phyloP scores from a whole-genome alignment of 352 stramenopile species.

The Globisporangium rhizosaccharum region DNA sequence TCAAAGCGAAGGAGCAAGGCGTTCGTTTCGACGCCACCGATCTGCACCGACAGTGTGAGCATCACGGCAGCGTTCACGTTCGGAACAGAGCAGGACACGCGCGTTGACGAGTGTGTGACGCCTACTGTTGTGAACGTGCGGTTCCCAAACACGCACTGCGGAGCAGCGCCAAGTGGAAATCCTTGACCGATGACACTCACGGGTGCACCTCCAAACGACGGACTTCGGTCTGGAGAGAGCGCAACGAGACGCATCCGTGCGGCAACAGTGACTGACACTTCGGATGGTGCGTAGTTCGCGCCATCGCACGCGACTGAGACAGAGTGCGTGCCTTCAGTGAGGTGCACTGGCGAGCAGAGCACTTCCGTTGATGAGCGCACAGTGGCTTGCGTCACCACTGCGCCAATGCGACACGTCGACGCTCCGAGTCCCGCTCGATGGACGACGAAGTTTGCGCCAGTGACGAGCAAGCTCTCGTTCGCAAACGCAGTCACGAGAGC shows the following conservation, averaged over 20 bases:
- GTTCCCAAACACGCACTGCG: conserved; percentile 24
- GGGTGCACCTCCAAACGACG: conserved; percentile 12
- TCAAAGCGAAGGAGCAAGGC: conserved; percentile 29
- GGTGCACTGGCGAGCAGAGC: conserved; percentile 11
- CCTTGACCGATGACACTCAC: conserved; percentile 23
- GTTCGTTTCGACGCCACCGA: conserved; percentile 19
- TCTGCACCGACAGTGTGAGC: conserved; percentile 19
- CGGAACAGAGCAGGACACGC: conserved; percentile 13
- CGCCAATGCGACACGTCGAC: conserved; percentile 26
- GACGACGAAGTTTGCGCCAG: conserved; percentile 23
- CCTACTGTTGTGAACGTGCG: background rate
- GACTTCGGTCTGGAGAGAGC: conserved; percentile 16
- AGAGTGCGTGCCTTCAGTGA: conserved; percentile 14
- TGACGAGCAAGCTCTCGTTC: conserved; percentile 14
- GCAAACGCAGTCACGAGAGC: conserved; percentile 3
- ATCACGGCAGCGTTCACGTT: conserved; percentile 9
- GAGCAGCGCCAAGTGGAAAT: conserved; percentile 5
- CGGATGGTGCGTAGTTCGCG: conserved; percentile 24
- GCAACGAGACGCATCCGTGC: conserved; percentile 17
- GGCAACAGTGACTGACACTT: conserved; percentile 12
- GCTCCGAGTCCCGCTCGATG: background rate
- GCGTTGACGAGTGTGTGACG: conserved; percentile 10
- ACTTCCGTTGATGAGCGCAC: conserved; percentile 22
- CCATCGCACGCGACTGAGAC: conserved; percentile 34
- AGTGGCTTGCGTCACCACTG: conserved; percentile 11